These are phyloP conservation scores for Lolium rigidum DNA, from an alignment of 176 grass and related monocot species.

Conservation along the genomic window DNA sequence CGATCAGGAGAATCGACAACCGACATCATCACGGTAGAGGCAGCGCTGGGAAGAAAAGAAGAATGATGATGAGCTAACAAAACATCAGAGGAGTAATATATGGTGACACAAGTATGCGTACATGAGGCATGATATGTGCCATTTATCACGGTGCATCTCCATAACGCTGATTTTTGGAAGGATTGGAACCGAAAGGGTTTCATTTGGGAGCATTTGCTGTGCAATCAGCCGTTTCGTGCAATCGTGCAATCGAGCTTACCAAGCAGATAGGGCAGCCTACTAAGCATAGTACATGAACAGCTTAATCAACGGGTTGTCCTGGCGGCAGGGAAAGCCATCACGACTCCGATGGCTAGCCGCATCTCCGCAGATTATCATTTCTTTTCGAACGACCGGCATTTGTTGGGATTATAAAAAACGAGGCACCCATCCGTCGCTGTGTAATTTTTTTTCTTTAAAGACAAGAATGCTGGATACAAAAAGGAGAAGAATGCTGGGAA, in stretches of 20 bases:
- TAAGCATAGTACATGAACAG: not conserved
- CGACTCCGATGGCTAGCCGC: not conserved
- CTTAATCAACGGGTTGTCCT: slow-evolving; percentile 24
- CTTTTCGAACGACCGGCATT: not conserved
- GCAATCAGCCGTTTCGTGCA: no score
- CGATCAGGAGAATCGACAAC: slow-evolving; percentile 30
- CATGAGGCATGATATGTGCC: slow-evolving; percentile 30
- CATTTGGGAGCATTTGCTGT: not conserved
- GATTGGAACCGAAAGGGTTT: not conserved
- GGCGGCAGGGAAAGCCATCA: not conserved
- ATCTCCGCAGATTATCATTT: not conserved
- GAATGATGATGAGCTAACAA: not conserved
- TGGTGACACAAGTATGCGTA: not conserved
- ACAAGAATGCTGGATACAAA: slow-evolving; percentile 11
- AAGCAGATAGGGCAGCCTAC: not conserved
- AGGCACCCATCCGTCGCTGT: not conserved
- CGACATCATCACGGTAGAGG: not conserved
- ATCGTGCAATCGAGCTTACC: slow-evolving; percentile 18
- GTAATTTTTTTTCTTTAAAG: slow-evolving; percentile 12
- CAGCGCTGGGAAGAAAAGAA: not conserved
- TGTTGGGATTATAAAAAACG: slow-evolving; percentile 7
- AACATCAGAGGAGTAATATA: not conserved
- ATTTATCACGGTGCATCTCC: slow-evolving; percentile 6
- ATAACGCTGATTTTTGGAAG: not conserved
- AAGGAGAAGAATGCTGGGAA: not conserved